Evolutionary conservation across 2,329 filamentous ascomycete species (phyloP).

Genomic region (Penicillium thymicola): DNA sequence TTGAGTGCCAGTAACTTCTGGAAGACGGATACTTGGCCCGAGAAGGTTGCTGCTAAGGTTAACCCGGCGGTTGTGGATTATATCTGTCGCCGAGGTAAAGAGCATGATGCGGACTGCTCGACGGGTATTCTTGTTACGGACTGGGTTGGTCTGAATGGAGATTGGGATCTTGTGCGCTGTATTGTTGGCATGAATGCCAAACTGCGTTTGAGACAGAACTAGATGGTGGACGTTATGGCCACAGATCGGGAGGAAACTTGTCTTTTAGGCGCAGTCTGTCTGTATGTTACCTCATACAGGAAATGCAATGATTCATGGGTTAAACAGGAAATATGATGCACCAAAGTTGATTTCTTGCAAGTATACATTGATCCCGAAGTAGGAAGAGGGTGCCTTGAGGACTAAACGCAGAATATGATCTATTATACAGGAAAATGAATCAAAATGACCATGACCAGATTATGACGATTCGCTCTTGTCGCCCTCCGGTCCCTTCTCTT

Average conservation of each 20-base stretch:
- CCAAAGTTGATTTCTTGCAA: constrained; percentile 15
- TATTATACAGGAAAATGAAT: constrained; percentile 36
- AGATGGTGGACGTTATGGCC: background rate
- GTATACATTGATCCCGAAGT: constrained; percentile 23
- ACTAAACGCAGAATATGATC: constrained; percentile 27
- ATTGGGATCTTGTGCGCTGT: constrained; percentile 87
- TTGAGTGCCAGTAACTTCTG: constrained; percentile 91
- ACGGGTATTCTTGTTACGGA: constrained; percentile 91
- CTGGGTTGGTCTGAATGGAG: constrained; percentile 80
- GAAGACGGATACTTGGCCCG: constrained; percentile 87
- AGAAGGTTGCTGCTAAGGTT: constrained; percentile 80
- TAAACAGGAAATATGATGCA: background rate
- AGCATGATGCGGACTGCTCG: constrained; percentile 63
- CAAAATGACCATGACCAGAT: constrained; percentile 10
- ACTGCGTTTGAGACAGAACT: constrained; percentile 39
- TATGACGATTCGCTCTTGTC: constrained; percentile 36
- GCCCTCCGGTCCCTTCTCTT: constrained; percentile 43
- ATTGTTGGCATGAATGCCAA: constrained; percentile 88
- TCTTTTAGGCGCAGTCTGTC: background rate
- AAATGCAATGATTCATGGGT: background rate
- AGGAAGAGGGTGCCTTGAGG: constrained; percentile 17
- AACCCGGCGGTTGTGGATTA: constrained; percentile 71
- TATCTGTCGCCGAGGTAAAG: constrained; percentile 53
- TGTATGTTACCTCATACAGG: background rate
- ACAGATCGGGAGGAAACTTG: background rate